Percentiles rank a stretch among this genome's conserved stretches.
Evolutionary conservation across 106 monocot genomes (phyloP).

Genomic region (Acorus gramineus): DNA sequence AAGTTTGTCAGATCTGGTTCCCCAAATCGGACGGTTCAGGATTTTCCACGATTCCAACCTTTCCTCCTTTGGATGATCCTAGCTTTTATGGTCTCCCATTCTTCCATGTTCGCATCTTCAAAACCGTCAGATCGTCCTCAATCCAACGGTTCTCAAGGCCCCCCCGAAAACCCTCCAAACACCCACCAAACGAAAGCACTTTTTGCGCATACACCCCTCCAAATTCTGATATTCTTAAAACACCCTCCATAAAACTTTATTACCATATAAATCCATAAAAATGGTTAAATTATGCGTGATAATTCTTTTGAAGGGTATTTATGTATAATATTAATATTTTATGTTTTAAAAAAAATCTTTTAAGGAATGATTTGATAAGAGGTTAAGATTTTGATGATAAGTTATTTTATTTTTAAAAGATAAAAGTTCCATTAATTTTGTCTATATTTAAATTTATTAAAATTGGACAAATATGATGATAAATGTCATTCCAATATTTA

Average conservation of each 20-base stretch:
- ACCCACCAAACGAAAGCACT: conserved; percentile 1
- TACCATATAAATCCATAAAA: too few relatives aligned
- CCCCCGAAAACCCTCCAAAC: neutral
- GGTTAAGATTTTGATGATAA: too few relatives aligned
- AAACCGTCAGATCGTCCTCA: conserved; percentile 20
- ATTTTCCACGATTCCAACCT: conserved; percentile 16
- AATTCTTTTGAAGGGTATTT: too few relatives aligned
- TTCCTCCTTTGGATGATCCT: conserved; percentile 34
- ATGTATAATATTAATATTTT: too few relatives aligned
- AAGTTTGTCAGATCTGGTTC: conserved; percentile 8
- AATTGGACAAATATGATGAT: too few relatives aligned
- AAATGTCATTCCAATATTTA: too few relatives aligned
- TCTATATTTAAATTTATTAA: too few relatives aligned
- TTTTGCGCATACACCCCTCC: neutral
- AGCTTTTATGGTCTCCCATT: conserved; percentile 11
- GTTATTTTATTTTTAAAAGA: too few relatives aligned
- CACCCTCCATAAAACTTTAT: neutral
- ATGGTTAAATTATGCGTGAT: too few relatives aligned
- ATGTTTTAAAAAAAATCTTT: too few relatives aligned
- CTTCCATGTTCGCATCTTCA: conserved; percentile 10
- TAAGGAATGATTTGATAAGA: too few relatives aligned
- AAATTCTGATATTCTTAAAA: conserved; percentile 1
- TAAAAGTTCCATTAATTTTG: too few relatives aligned
- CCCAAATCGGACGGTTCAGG: conserved; percentile 12
- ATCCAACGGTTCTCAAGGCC: conserved; percentile 31